These are phyloP conservation scores for Cyberlindnera samutprakarnensis DNA, from an alignment of 805 yeast genomes.

Conservation along the genomic window DNA sequence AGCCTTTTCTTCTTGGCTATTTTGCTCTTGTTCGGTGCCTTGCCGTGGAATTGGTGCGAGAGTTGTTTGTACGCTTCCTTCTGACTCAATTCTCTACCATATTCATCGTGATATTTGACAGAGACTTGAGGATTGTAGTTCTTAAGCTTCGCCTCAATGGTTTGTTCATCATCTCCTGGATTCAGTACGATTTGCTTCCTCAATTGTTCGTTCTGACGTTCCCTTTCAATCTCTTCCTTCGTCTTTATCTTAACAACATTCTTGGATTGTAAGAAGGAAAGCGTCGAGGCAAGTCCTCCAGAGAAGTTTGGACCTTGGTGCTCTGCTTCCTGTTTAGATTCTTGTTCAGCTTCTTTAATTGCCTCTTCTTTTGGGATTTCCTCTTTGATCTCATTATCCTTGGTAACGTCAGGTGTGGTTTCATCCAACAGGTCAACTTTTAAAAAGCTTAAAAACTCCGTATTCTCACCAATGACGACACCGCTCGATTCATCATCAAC, in stretches of 20 bases:
- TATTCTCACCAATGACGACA: conserved; percentile 27
- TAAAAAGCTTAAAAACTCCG: conserved; percentile 27
- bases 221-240: conserved; percentile 4
- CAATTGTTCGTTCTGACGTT: conserved; percentile 7
- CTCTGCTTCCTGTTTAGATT: neutral
- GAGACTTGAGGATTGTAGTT: conserved; percentile 41
- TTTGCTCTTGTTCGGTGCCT: conserved; percentile 18
- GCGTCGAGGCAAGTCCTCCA: conserved; percentile 19
- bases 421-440: conserved; percentile 7
- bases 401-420: neutral
- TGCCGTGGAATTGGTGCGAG: conserved; percentile 57
- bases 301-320: conserved; percentile 7
- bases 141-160: conserved; percentile 3
- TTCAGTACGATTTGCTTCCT: conserved; percentile 11
- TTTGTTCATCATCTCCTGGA: conserved; percentile 2
- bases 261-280: conserved; percentile 17
- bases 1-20: conserved; percentile 15
- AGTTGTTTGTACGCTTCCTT: conserved; percentile 55
- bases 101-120: conserved; percentile 43
- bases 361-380: neutral
- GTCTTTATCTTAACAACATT: conserved; percentile 11
- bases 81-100: conserved; percentile 39
- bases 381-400: neutral
- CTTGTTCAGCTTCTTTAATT: neutral
- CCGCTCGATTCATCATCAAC: conserved; percentile 11